phyloP scores from a whole-genome alignment of 2,329 filamentous ascomycete genomes.

The Polychaeton citri region DNA sequence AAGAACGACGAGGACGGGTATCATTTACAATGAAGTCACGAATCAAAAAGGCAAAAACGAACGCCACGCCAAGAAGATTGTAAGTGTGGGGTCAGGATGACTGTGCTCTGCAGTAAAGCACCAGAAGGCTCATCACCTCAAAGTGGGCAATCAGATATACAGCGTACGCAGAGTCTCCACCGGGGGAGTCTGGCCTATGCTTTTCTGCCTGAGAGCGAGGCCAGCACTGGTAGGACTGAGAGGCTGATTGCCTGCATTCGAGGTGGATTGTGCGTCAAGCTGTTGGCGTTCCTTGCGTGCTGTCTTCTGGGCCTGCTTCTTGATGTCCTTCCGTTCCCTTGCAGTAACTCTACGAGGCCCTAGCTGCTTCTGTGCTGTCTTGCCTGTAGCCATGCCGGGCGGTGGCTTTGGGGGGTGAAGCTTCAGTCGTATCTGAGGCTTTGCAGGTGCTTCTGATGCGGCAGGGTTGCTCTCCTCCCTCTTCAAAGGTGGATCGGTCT shows the following conservation, averaged over 20 bases:
- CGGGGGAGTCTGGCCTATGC: constrained; percentile 20
- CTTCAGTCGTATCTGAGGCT: constrained; percentile 19
- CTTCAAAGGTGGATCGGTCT: neutral
- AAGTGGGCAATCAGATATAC: constrained; percentile 19
- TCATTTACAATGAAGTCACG: too few relatives aligned
- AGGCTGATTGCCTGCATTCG: constrained; percentile 5
- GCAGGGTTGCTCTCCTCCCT: neutral
- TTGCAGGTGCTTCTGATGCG: constrained; percentile 3
- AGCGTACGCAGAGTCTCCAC: constrained; percentile 24
- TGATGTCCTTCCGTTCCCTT: constrained; percentile 24
- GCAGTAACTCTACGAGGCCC: constrained; percentile 22
- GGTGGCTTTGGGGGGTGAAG: constrained; percentile 21
- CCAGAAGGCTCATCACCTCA: too few relatives aligned
- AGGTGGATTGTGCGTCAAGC: constrained; percentile 7
- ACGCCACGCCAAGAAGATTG: too few relatives aligned
- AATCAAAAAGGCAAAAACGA: too few relatives aligned
- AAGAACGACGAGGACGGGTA: too few relatives aligned
- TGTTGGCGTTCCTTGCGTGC: constrained; percentile 26
- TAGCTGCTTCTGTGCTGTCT: constrained; percentile 20
- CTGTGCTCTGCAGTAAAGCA: too few relatives aligned
- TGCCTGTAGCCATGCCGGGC: constrained; percentile 7
- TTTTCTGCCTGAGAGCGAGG: constrained; percentile 17
- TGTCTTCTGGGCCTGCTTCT: constrained; percentile 29
- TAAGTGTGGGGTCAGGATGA: too few relatives aligned
- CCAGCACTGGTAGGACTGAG: constrained; percentile 13